Conservation (phyloP, 1,139 yeast genomes). For the Debaryomyces udenii region DNA sequence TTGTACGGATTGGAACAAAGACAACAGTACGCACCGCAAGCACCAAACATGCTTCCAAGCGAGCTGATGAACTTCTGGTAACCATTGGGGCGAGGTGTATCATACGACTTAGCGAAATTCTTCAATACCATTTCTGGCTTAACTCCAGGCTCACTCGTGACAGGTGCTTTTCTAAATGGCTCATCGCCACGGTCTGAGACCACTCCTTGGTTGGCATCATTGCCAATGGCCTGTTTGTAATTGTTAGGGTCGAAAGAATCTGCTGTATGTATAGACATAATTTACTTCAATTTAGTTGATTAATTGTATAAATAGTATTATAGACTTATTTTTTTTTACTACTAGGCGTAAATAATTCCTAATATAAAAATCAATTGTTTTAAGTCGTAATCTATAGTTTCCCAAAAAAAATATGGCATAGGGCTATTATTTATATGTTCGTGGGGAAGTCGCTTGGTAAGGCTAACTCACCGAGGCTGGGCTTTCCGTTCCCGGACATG, state of each 20-base stretch:
- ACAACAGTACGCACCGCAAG: conserved; percentile 63
- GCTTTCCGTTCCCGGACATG: no score
- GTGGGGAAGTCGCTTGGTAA: no score
- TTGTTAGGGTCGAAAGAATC: conserved; percentile 21
- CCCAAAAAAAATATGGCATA: no score
- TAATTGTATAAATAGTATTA: background rate
- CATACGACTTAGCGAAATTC: conserved; percentile 41
- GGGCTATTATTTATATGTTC: no score
- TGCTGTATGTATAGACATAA: conserved; percentile 2
- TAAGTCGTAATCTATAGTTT: no score
- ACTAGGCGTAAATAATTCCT: no score
- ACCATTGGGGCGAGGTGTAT: conserved; percentile 37
- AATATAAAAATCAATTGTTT: no score
- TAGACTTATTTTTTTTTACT: no score
- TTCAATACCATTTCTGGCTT: conserved; percentile 35
- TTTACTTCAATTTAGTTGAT: background rate
- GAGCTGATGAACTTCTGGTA: conserved; percentile 46
- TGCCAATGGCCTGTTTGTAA: conserved; percentile 20
- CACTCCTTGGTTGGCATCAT: conserved; percentile 7
- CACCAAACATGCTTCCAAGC: conserved; percentile 55
- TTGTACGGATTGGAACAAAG: conserved; percentile 64
- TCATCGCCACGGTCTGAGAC: background rate
- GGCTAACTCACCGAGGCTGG: no score
- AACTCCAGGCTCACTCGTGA: conserved; percentile 21
- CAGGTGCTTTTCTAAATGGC: background rate